Conservation (phyloP, 495 filamentous ascomycete species). For the Penicillium robsamsonii region DNA sequence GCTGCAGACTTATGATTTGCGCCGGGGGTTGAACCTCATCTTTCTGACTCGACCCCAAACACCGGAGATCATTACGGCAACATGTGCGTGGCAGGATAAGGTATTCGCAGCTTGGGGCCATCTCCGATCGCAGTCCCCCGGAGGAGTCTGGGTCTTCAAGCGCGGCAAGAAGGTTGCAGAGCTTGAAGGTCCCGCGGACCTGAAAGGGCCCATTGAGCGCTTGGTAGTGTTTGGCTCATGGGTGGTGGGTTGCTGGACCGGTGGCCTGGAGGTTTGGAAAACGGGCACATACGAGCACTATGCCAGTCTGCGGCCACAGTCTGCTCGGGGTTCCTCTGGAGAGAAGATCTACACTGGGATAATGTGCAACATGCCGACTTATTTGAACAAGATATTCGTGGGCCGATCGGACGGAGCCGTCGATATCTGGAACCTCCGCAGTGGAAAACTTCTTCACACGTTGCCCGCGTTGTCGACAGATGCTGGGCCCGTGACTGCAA, state of each 20-base stretch:
- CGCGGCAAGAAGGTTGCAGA: slow-evolving; percentile 83
- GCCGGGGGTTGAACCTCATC: slow-evolving; percentile 80
- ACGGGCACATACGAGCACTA: slow-evolving; percentile 82
- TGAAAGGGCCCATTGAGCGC: slow-evolving; percentile 67
- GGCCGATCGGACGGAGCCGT: slow-evolving; percentile 83
- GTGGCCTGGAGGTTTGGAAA: slow-evolving; percentile 84
- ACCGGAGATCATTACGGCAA: slow-evolving; percentile 79
- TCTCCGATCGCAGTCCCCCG: slow-evolving; percentile 38
- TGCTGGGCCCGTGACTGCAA: slow-evolving; percentile 72
- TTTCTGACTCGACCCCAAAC: slow-evolving; percentile 91
- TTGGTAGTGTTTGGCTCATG: slow-evolving; percentile 85
- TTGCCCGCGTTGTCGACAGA: slow-evolving; percentile 65
- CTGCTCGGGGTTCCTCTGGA: slow-evolving; percentile 37
- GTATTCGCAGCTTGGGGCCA: slow-evolving; percentile 85
- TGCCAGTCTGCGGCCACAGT: slow-evolving; percentile 65
- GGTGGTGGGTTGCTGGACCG: slow-evolving; percentile 77
- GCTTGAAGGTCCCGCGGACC: slow-evolving; percentile 59
- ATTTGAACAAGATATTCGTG: slow-evolving; percentile 90
- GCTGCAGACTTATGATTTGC: slow-evolving; percentile 93
- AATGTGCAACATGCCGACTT: slow-evolving; percentile 84
- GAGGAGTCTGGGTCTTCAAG: slow-evolving; percentile 91
- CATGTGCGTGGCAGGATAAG: slow-evolving; percentile 81
- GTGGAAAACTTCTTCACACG: slow-evolving; percentile 82
- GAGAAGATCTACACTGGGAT: slow-evolving; percentile 65
- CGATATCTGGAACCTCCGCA: slow-evolving; percentile 96